Percentiles rank a stretch among this genome's conserved stretches.
These are phyloP conservation scores for Colletotrichum aenigma DNA, from an alignment of 2,329 filamentous ascomycete species.

Conservation along the genomic window DNA sequence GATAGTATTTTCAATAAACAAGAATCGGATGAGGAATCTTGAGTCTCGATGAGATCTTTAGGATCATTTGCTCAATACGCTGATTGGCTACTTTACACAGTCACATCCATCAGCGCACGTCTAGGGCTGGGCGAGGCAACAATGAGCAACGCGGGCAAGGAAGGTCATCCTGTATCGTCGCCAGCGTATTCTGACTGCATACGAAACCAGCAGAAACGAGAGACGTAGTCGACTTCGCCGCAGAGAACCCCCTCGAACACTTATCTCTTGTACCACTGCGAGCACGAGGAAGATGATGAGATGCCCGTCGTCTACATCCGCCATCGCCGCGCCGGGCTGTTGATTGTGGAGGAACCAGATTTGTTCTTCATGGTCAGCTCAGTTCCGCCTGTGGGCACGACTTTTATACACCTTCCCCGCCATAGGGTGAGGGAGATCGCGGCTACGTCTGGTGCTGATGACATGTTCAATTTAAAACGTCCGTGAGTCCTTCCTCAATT, in stretches of 20 bases:
- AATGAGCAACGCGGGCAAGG: neutral
- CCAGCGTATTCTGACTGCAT: neutral
- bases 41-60: too few relatives aligned
- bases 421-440: neutral
- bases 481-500: too few relatives aligned
- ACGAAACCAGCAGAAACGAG: neutral
- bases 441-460: accelerated
- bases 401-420: neutral
- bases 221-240: neutral
- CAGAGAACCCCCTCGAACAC: neutral
- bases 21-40: neutral
- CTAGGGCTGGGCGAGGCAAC: neutral
- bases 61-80: too few relatives aligned
- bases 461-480: neutral
- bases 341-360: accelerated
- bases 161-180: accelerated
- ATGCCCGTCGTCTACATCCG: accelerated
- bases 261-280: neutral
- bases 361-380: neutral
- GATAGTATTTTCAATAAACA: accelerated
- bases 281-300: accelerated
- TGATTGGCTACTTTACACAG: too few relatives aligned
- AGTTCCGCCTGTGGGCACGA: accelerated
- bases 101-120: neutral
- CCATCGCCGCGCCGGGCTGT: accelerated